Evolutionary conservation across 306 rosid species (phyloP), one percentile per base, ranked within the genome.

Genomic region (Lathyrus sativus): DNA sequence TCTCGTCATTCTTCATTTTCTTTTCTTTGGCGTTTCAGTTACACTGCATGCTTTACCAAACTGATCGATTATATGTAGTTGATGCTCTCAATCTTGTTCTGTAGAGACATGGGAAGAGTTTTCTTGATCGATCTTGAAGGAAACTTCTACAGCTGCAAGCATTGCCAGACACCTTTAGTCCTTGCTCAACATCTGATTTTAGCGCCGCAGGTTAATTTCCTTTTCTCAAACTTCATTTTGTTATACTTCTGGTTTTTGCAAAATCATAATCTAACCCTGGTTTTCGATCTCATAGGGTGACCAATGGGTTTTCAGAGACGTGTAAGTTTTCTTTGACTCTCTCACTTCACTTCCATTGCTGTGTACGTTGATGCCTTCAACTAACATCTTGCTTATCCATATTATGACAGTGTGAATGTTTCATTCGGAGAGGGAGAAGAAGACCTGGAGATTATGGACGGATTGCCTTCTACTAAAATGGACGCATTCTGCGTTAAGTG

Each of bases 401-500:
- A 68, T 62, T 13, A 72, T 68, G 85, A 69, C n/a, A n/a, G n/a
- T n/a, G n/a, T n/a, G n/a, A n/a, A n/a, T n/a, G n/a, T n/a, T n/a
- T n/a, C n/a, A n/a, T 57, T 63, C 22, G 96, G 91, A 15, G 87
- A 85, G 76, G 71, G 69, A 83, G 90, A 81, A 80, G 85, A 88
- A n/a, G 24, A 22, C 2, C 77, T 92, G 71, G 42, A 78, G 75
- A 83, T 91, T 95, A 76, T 81, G 17, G 84, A 92, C 0, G 97
- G 97, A 70, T 2, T 81, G 74, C 89, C 86, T 22, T 22, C 24
- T 78, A 86, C 88, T 64, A 89, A 81, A 11, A 86, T 80, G 3
- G 97, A 88, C 87, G 77, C 88, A 33, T 86, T 83, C 62, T 86
- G 97, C 46, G 86, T 85, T 48, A 49, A 79, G 1, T 91, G 97